A percentile compares a stretch with the other conserved stretches of the same genome.
phyloP scores from a whole-genome alignment of 1,284 basidiomycete genomes.

The Trichosporon asahii region DNA sequence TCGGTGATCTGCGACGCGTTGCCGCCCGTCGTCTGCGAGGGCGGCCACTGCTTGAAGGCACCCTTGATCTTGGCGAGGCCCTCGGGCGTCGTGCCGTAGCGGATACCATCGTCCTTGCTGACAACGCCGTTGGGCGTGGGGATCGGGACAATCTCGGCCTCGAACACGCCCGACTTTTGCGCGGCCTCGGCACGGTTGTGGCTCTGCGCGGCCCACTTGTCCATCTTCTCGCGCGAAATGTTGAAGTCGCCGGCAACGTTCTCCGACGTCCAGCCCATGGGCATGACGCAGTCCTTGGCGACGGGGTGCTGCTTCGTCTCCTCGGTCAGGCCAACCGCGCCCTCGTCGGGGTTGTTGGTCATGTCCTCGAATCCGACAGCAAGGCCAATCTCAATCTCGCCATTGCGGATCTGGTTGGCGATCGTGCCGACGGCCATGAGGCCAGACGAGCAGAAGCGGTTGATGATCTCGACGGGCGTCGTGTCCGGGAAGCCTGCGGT shows the following conservation, averaged over 20 bases:
- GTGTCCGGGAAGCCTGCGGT: constrained; percentile 31
- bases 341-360: constrained; percentile 55
- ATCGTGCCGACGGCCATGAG: constrained; percentile 69
- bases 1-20: constrained; percentile 95
- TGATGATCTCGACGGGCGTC: constrained; percentile 77
- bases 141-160: constrained; percentile 84
- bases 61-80: constrained; percentile 86
- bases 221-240: constrained; percentile 77
- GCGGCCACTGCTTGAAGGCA: constrained; percentile 79
- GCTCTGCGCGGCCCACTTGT: constrained; percentile 75
- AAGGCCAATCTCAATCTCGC: constrained; percentile 90
- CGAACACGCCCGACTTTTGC: constrained; percentile 87
- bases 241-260: constrained; percentile 83
- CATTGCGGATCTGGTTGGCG: constrained; percentile 77
- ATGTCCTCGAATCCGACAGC: constrained; percentile 92
- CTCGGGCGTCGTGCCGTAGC: constrained; percentile 84
- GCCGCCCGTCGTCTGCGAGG: constrained; percentile 69
- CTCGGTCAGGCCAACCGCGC: constrained; percentile 59
- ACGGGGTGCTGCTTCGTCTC: constrained; percentile 74
- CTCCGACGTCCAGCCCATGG: constrained; percentile 96
- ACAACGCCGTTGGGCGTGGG: constrained; percentile 52
- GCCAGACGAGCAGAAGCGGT: constrained; percentile 92
- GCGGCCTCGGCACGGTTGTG: constrained; percentile 77
- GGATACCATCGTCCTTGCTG: constrained; percentile 77
- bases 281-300: constrained; percentile 88